Base-by-base conservation (phyloP, 2,329 filamentous ascomycete genomes). In the Trichophyton schoenleinii region DNA sequence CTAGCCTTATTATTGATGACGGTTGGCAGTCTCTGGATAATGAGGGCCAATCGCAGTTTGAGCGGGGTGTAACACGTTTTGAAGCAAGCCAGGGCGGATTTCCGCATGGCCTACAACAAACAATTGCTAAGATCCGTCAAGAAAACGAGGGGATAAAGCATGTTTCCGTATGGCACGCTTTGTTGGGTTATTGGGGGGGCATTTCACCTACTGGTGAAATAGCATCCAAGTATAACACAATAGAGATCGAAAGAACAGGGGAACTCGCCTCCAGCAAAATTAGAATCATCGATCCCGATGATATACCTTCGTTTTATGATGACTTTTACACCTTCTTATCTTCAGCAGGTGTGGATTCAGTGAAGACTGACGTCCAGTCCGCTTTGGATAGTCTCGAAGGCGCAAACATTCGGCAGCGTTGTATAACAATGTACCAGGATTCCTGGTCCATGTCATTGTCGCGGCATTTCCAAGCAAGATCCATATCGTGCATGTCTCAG, bases 401-500 rank as follows among this genome's bases (percentile, higher is more conserved):
- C 53, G 84, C 92, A 5, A 77, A 82, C 15, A 82, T 85, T 68
- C 85, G 92, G n/a, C 82, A 84, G 38, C 79, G 83, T 7, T 82
- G 96, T 41, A 90, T 85, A 55, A 81, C 80, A 6, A 77, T 85
- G 2, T 96, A 96, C 67, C 86, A 94, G 64, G 89, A 95, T 70
- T 88, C 89, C 6, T 97, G 91, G 91, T 85, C 83, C 1, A 82
- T 91, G 60, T 84, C 88, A 0, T 84, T 86, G 7, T 80, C 95
- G 7, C 86, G 86, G 9, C 82, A 95, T 70, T 94, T 99, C 69
- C 83, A 84, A 67, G 83, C 81, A 57, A 87, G 85, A 67, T 83
- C 86, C 3, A 95, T 96, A 58, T 92, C 89, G 2, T 97, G 94
- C 83, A 97, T 97, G 91, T 94, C 91, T 0, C 88, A 94, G 72